Conservation (phyloP, 108 stramenopile genomes). For the Skeletonema potamos region DNA sequence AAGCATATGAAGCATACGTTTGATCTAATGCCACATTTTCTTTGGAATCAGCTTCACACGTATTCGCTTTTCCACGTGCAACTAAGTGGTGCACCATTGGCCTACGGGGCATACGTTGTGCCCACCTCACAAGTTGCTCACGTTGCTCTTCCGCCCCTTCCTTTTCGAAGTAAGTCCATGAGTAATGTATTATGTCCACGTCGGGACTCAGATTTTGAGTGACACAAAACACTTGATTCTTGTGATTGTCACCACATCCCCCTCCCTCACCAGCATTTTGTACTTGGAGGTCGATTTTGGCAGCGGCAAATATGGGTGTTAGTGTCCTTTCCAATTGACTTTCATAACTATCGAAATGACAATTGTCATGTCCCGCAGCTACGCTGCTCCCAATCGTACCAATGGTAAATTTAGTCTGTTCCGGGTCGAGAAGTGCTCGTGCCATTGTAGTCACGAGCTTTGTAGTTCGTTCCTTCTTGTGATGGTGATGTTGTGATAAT, state of each 20-base stretch:
- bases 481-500: conserved; percentile 5
- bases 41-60: conserved; percentile 28
- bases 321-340: conserved; percentile 43
- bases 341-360: conserved; percentile 51
- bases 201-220: conserved; percentile 31
- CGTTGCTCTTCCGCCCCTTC: conserved; percentile 25
- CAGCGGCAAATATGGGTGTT: conserved; percentile 33
- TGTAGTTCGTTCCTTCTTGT: conserved; percentile 14
- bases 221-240: conserved; percentile 57
- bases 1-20: conserved; percentile 44
- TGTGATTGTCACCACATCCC: conserved; percentile 50
- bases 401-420: conserved; percentile 40
- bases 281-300: conserved; percentile 37
- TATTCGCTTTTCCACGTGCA: conserved; percentile 38
- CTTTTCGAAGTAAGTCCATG: conserved; percentile 56
- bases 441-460: conserved; percentile 49
- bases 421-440: conserved; percentile 45
- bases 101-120: conserved; percentile 36
- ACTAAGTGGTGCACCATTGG: conserved; percentile 51
- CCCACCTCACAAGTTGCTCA: conserved; percentile 44
- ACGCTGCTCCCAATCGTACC: conserved; percentile 54
- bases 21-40: conserved; percentile 33
- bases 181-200: background rate
- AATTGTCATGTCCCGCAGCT: conserved; percentile 59
- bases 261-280: conserved; percentile 60